Conservation (phyloP, 495 filamentous ascomycete genomes). For the Penicillium taxi region DNA sequence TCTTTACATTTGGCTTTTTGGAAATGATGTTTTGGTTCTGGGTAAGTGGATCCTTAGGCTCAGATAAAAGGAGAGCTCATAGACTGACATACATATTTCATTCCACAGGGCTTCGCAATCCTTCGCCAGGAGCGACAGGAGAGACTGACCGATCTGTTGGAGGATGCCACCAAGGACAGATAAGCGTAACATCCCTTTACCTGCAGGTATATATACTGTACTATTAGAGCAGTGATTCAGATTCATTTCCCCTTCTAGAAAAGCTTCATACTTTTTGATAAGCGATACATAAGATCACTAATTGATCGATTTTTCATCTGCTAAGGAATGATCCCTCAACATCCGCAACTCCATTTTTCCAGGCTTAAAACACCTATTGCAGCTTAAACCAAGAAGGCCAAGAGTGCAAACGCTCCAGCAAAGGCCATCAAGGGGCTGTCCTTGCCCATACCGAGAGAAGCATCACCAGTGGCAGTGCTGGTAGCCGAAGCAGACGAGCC, state of each 20-base stretch:
- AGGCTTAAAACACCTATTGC: background rate
- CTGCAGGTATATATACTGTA: constrained; percentile 4
- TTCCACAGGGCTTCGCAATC: constrained; percentile 38
- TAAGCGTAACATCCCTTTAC: constrained; percentile 3
- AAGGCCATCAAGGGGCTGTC: constrained; percentile 28
- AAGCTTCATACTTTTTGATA: constrained; percentile 3
- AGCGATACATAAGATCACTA: too few relatives aligned
- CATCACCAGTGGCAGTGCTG: constrained; percentile 27
- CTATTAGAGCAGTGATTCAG: constrained; percentile 4
- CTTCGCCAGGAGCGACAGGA: constrained; percentile 41
- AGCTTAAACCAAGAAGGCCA: constrained; percentile 27
- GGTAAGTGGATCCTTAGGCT: constrained; percentile 40
- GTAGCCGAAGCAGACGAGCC: constrained; percentile 12
- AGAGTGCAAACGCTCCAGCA: constrained; percentile 26
- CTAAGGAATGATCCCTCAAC: background rate
- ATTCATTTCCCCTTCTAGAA: constrained; percentile 3
- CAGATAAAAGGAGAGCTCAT: background rate
- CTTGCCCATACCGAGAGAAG: constrained; percentile 38
- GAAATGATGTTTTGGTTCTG: constrained; percentile 87
- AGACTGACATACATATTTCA: constrained; percentile 30
- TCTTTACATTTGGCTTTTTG: constrained; percentile 77
- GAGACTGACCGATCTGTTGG: constrained; percentile 26
- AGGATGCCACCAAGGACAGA: constrained; percentile 23
- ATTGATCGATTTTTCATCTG: too few relatives aligned
- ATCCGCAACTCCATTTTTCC: too few relatives aligned